Evolutionary conservation across 2,329 filamentous ascomycete species (phyloP), one percentile per base, ranked within the genome.

Genomic region (Botrytis squamosa): DNA sequence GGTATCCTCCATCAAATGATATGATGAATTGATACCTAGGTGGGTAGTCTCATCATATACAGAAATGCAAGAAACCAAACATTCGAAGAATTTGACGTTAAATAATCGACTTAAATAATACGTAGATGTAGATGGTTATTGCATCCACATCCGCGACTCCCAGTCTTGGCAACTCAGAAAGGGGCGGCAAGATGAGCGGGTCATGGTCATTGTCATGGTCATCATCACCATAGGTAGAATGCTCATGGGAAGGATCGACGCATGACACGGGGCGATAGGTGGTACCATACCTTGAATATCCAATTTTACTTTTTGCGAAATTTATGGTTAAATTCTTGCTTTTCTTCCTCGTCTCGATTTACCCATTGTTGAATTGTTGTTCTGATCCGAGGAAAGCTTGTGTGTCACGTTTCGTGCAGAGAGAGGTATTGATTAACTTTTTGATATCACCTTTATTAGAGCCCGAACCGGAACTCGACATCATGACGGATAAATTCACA

Each of bases 401-500:
- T 16, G n/a, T 1, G 22, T 67, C 33, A 52, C 44, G 22, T 52
- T 38, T 99, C 77, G 95, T 95, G 7, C 86, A 95, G 40, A 97
- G 98, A 93, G 40, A 97, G 98, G 93, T 98, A 20, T 46, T 20
- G 18, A 99, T 81, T 14, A 12, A 14, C 14, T 52, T 6, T 5
- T 12, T 12, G 10, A 91, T 92, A 79, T 95, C 95, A 29, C 14
- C 14, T 33, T 33, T 33, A 33, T 98, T 98, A 38, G n/a, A 2
- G 83, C 91, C 93, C 25, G 86, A 92, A 82, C 25, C 12, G 2
- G 10, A 52, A 5, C 46, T 6, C 22, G 46, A 93, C 22, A 64
- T 8, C 9, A 71, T 71, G 59, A 10, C 44, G 25, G 69, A 64
- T 6, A 64, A 40, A 63, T 71, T 71, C 38, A 71, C 36, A 20